Percentiles rank a stretch among this genome's conserved stretches.
Conservation (phyloP, 1,284 basidiomycete species). For the Heterobasidion irregulare region DNA sequence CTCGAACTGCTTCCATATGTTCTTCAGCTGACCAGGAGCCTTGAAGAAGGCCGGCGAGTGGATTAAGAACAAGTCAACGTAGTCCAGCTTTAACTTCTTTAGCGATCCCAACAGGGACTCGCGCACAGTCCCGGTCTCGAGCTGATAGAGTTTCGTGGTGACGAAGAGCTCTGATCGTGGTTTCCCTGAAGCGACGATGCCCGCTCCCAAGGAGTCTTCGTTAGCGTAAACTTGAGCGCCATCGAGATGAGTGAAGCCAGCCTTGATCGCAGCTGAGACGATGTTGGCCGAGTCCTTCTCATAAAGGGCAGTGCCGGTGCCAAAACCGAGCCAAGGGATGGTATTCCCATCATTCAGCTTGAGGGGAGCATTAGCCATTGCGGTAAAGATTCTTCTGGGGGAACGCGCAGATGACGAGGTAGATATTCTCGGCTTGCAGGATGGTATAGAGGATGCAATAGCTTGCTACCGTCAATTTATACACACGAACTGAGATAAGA, state of each 20-base stretch:
- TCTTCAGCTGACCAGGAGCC: constrained; percentile 32
- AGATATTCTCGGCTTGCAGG: background rate
- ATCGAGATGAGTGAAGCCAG: constrained; percentile 64
- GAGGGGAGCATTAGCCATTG: constrained; percentile 31
- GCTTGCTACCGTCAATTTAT: background rate
- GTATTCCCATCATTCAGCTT: constrained; percentile 50
- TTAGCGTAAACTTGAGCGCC: constrained; percentile 63
- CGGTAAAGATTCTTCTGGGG: background rate
- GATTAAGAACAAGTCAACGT: constrained; percentile 76
- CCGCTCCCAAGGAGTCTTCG: constrained; percentile 46
- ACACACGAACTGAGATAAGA: background rate
- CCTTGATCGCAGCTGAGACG: constrained; percentile 45
- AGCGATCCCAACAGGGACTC: constrained; percentile 45
- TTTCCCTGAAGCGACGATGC: constrained; percentile 43
- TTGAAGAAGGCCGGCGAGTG: constrained; percentile 45
- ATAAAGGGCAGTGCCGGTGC: constrained; percentile 58
- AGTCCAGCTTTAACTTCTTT: constrained; percentile 51
- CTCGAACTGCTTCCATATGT: constrained; percentile 70
- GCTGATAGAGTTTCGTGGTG: constrained; percentile 50
- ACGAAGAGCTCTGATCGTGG: constrained; percentile 52
- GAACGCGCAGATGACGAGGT: background rate
- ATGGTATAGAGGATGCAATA: background rate
- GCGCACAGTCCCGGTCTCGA: constrained; percentile 35
- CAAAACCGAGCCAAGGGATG: constrained; percentile 61
- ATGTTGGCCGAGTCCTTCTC: constrained; percentile 40